Evolutionary conservation across 345 rosid genomes (phyloP).

Genomic region (Eucalyptus cladocalyx): DNA sequence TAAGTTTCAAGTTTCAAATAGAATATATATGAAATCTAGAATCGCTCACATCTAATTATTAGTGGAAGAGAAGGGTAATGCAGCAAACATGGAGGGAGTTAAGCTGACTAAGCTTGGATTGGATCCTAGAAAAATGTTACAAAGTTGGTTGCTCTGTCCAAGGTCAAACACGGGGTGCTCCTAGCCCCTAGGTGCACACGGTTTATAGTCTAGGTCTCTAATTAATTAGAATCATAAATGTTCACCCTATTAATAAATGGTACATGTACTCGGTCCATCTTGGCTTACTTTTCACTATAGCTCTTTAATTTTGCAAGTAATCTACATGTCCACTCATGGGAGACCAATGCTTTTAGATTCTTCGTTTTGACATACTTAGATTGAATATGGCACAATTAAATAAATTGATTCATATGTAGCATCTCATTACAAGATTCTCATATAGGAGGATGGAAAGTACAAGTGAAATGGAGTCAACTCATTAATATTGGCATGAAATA

Average conservation of each 20-base stretch:
- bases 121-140: neutral
- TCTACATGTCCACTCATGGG: neutral
- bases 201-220: neutral
- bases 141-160: neutral
- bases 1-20: too few species aligned
- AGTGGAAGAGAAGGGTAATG: neutral
- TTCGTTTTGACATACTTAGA: neutral
- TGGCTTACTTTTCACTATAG: neutral
- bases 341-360: neutral
- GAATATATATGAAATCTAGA: too few species aligned
- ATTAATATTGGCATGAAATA: neutral
- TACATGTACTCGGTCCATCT: neutral
- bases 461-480: neutral
- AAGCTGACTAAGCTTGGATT: neutral
- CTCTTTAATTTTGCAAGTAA: neutral
- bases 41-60: accelerated
- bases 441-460: neutral
- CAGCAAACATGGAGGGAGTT: neutral
- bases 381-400: neutral
- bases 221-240: neutral
- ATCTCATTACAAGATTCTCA: neutral
- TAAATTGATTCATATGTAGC: neutral
- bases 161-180: neutral
- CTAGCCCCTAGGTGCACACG: neutral
- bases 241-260: neutral